Evolutionary conservation across 352 stramenopile genomes (phyloP).

Genomic region (Phytophthora agathidicida): DNA sequence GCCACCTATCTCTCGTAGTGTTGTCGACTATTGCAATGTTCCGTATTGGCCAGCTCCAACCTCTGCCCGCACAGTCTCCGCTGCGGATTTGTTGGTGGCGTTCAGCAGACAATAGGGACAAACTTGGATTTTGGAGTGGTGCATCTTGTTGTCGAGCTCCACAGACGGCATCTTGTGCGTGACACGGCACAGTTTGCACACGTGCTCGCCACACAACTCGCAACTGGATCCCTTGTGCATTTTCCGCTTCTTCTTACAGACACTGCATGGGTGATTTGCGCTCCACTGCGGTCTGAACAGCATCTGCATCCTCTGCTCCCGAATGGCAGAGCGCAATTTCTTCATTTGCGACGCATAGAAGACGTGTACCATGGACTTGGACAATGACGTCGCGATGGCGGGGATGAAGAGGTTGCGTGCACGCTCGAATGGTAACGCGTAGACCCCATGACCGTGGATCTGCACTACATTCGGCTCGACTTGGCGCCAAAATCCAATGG

Average conservation of each 20-base stretch:
- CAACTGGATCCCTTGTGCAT: slow-evolving; percentile 26
- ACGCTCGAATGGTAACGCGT: slow-evolving; percentile 25
- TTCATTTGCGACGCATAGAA: slow-evolving; percentile 28
- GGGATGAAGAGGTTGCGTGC: slow-evolving; percentile 24
- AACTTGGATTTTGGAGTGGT: slow-evolving; percentile 26
- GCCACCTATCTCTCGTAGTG: too few relatives aligned
- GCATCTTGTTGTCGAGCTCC: slow-evolving; percentile 36
- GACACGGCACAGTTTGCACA: slow-evolving; percentile 38
- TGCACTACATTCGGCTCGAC: slow-evolving; percentile 17
- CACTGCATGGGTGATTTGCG: slow-evolving; percentile 9
- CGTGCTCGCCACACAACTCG: slow-evolving; percentile 33
- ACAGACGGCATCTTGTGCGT: slow-evolving; percentile 39
- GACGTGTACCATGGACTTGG: slow-evolving; percentile 32
- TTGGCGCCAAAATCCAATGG: slow-evolving; percentile 33
- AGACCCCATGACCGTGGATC: slow-evolving; percentile 27
- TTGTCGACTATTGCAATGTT: too few relatives aligned
- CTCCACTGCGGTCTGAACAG: slow-evolving; percentile 3
- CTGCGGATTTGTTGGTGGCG: slow-evolving; percentile 27
- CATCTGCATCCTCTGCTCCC: slow-evolving; percentile 13
- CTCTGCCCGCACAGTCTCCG: slow-evolving; percentile 27
- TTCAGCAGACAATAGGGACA: slow-evolving; percentile 37
- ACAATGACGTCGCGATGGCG: slow-evolving; percentile 25
- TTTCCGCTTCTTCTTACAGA: slow-evolving; percentile 24
- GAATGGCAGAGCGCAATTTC: slow-evolving; percentile 27
- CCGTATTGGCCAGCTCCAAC: slow-evolving; percentile 33